These are phyloP conservation scores for Clitopilus passeckerianus DNA, from an alignment of 768 basidiomycete species.

Conservation along the genomic window DNA sequence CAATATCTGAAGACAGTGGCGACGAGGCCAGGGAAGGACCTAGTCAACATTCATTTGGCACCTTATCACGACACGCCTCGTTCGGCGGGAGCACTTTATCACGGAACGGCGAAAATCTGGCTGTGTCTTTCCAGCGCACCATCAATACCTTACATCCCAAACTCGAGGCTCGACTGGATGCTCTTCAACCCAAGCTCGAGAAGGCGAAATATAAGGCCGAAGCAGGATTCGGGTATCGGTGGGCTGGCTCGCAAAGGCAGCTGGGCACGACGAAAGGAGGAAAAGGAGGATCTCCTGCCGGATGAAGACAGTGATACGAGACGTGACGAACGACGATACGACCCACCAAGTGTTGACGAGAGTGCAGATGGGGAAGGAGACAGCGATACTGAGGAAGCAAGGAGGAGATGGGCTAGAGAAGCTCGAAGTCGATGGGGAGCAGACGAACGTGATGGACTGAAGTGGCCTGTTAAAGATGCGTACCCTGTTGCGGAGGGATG, in stretches of 20 bases:
- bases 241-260: constrained; percentile 18
- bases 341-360: constrained; percentile 59
- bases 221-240: constrained; percentile 42
- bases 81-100: background rate
- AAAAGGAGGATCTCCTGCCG: constrained; percentile 20
- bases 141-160: constrained; percentile 43
- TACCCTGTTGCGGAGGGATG: constrained; percentile 35
- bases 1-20: background rate
- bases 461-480: constrained; percentile 51
- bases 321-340: constrained; percentile 43
- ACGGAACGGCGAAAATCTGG: background rate
- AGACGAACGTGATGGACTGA: constrained; percentile 46
- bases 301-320: constrained; percentile 5
- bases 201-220: constrained; percentile 69
- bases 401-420: constrained; percentile 2
- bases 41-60: background rate
- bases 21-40: background rate
- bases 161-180: constrained; percentile 30
- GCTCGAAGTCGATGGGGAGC: constrained; percentile 10
- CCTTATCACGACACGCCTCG: background rate
- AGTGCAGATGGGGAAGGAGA: constrained; percentile 25
- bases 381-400: constrained; percentile 14
- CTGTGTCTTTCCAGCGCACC: constrained; percentile 33
- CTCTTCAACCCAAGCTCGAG: constrained; percentile 49
- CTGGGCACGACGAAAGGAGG: constrained; percentile 34